Conservation (phyloP, 2,329 filamentous ascomycete species). For the Curvularia sp. region DNA sequence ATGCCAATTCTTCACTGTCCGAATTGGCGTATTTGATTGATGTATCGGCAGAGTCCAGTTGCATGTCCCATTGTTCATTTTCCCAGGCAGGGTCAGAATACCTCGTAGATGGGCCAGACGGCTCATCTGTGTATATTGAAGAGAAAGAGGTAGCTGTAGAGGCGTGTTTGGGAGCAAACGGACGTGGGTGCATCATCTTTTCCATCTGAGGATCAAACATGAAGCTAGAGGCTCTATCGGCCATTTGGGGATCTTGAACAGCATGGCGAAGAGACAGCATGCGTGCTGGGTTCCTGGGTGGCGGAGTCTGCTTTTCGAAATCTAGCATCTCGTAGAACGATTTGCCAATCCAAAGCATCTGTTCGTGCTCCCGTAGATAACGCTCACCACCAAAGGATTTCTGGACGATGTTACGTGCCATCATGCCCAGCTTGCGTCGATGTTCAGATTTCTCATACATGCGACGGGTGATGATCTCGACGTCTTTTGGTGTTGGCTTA, state of each 20-base stretch:
- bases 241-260: slow-evolving; percentile 9
- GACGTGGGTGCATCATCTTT: slow-evolving; percentile 49
- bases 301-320: slow-evolving; percentile 33
- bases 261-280: slow-evolving; percentile 33
- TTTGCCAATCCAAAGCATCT: slow-evolving; percentile 54
- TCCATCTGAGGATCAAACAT: slow-evolving; percentile 42
- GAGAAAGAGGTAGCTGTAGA: slow-evolving; percentile 45
- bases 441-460: slow-evolving; percentile 68
- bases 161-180: slow-evolving; percentile 28
- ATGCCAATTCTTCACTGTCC: slow-evolving; percentile 23
- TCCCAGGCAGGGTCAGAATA: slow-evolving; percentile 28
- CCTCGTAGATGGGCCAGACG: slow-evolving; percentile 25
- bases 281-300: slow-evolving; percentile 40
- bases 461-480: slow-evolving; percentile 60
- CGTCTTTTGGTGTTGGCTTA: slow-evolving; percentile 58
- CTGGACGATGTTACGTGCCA: slow-evolving; percentile 64
- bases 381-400: slow-evolving; percentile 66
- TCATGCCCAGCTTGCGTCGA: slow-evolving; percentile 65
- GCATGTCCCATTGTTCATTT: slow-evolving; percentile 30
- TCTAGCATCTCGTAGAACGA: slow-evolving; percentile 46
- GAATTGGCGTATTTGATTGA: slow-evolving; percentile 31
- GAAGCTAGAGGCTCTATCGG: slow-evolving; percentile 34
- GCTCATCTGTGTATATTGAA: slow-evolving; percentile 41
- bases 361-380: slow-evolving; percentile 68
- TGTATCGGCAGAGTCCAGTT: slow-evolving; percentile 26